Evolutionary conservation across 2,329 filamentous ascomycete genomes (phyloP), one percentile per base, ranked within the genome.

Genomic region (Diplodia seriata): DNA sequence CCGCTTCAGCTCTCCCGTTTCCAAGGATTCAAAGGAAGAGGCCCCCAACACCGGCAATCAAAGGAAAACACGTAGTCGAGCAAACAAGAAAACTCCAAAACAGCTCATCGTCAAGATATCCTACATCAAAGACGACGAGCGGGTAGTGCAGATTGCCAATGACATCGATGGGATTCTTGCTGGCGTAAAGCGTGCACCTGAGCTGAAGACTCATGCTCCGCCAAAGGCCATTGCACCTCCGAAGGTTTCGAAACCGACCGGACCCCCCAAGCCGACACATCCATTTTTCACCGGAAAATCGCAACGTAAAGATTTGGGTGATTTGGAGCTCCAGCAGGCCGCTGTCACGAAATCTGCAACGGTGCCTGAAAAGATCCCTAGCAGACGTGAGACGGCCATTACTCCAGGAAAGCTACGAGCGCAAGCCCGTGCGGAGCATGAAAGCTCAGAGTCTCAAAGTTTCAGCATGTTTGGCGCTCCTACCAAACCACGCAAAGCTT

Each of bases 261-360:
- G 73, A 15, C 72, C 78, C 53, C 71, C 76, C 7, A 88, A 86
- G 72, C 72, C 81, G 1, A 85, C 86, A 0, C 89, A 93, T 77
- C 90, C 91, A 0, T 91, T 93, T 74, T 93, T 93, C 73, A 74
- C 84, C 18, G 86, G 85, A 6, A 91, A 89, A 71, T 26, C 81
- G 7, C 76, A 54, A 3, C 68, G 64, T 26, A 74, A 72, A 50
- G 74, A 73, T 62, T 70, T 74, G 29, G 71, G 73, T 9, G 31
- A 61, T 29, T 12, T 20, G 5, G 53, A 33, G 11, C 23, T 15
- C 9, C 18, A n/a, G 23, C 31, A 51, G 36, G 20, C 18, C 20
- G 43, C 20, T 7, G 12, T 18, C 3, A 38, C 14, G 33, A 7
- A n/a, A n/a, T 51, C 66, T 14, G 43, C 12, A 56, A 4, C 67